Evolutionary conservation across 2,329 filamentous ascomycete species (phyloP).

Genomic region (Ascochyta pisi): DNA sequence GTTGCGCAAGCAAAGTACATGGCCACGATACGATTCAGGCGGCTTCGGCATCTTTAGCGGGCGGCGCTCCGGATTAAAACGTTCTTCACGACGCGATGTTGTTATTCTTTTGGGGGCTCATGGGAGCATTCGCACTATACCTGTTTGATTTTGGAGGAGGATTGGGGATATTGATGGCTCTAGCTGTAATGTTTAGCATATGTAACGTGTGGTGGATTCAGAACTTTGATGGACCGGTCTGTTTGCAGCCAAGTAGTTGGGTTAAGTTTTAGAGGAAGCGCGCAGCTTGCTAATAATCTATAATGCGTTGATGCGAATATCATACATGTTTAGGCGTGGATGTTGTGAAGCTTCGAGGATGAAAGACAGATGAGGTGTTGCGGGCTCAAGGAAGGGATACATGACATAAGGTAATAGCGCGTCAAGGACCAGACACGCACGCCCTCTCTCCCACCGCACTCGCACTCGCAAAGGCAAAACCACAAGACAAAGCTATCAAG

Average conservation of each 20-base stretch:
- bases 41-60: constrained; percentile 26
- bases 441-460: neutral
- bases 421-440: neutral
- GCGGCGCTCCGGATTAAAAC: constrained; percentile 34
- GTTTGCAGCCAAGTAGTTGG: neutral
- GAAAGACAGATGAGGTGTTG: neutral
- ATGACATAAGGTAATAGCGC: neutral
- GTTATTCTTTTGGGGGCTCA: constrained; percentile 32
- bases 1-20: constrained; percentile 4
- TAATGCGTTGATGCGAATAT: constrained; percentile 11
- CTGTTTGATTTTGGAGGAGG: constrained; percentile 17
- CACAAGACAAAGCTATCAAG: neutral
- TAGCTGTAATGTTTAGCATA: constrained; percentile 28
- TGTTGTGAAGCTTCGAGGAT: neutral
- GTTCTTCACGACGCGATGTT: constrained; percentile 45
- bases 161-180: constrained; percentile 20
- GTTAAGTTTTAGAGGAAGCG: neutral
- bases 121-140: constrained; percentile 18
- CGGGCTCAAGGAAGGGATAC: neutral
- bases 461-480: neutral
- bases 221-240: neutral
- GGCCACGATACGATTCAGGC: constrained; percentile 2
- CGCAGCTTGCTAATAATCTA: constrained; percentile 10
- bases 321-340: neutral
- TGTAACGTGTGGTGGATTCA: constrained; percentile 4